Evolutionary conservation across 2,329 filamentous ascomycete genomes (phyloP).

Genomic region (Arthrobotrys conoides): DNA sequence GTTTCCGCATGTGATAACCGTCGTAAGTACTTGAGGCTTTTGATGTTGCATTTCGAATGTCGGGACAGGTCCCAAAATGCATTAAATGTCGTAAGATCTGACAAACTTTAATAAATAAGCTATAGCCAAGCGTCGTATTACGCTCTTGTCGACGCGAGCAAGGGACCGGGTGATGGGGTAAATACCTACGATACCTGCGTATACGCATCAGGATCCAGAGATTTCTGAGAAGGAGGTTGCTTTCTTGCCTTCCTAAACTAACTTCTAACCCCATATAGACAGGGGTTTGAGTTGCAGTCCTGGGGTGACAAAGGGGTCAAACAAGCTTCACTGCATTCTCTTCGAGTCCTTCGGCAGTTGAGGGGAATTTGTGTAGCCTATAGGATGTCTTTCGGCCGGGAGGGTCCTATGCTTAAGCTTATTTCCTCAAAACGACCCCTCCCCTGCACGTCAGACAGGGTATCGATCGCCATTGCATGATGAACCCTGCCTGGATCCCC

Average conservation of each 20-base stretch:
- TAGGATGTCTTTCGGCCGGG: conserved; percentile 8
- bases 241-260: conserved; percentile 14
- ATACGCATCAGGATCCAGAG: neutral
- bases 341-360: conserved; percentile 49
- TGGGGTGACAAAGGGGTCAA: neutral
- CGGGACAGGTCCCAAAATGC: neutral
- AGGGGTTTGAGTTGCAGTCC: neutral
- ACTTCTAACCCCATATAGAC: neutral
- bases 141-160: neutral
- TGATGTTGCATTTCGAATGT: conserved; percentile 15
- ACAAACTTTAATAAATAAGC: conserved; percentile 17
- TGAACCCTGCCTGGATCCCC: neutral
- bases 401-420: conserved; percentile 20
- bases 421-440: conserved; percentile 5
- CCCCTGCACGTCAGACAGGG: conserved; percentile 28
- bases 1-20: conserved; percentile 13
- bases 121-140: conserved; percentile 20
- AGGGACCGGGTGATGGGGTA: conserved; percentile 10
- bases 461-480: conserved; percentile 25
- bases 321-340: neutral
- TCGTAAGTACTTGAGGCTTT: conserved; percentile 10
- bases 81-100: no score
- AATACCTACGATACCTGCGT: conserved; percentile 1
- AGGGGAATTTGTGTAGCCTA: neutral
- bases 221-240: neutral